These are phyloP conservation scores for Cyclostephanos invisitatus DNA, from an alignment of 108 stramenopile species.

Conservation along the genomic window DNA sequence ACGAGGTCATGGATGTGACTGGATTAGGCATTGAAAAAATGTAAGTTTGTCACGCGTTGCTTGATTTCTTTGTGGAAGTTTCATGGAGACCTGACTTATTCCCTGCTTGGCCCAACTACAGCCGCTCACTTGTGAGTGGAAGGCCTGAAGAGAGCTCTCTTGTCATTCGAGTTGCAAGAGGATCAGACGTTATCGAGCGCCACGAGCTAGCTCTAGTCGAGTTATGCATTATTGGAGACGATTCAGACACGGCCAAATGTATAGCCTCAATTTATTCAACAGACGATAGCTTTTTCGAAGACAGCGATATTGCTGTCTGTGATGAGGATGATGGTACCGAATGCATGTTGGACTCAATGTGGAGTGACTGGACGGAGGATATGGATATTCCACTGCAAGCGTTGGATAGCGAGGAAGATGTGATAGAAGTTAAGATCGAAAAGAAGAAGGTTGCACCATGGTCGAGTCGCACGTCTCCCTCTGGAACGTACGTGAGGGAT, in stretches of 20 bases:
- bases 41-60: constrained; percentile 36
- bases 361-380: constrained; percentile 62
- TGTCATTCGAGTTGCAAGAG: constrained; percentile 49
- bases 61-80: constrained; percentile 1
- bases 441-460: constrained; percentile 67
- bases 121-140: constrained; percentile 52
- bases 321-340: constrained; percentile 54
- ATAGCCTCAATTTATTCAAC: constrained; percentile 31
- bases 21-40: constrained; percentile 57
- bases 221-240: constrained; percentile 56
- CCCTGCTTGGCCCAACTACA: constrained; percentile 4
- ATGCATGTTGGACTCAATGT: constrained; percentile 58
- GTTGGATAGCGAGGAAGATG: constrained; percentile 15
- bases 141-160: constrained; percentile 52
- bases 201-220: constrained; percentile 75
- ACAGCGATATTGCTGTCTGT: constrained; percentile 32
- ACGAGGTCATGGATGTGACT: constrained; percentile 45
- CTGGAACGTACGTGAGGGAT: constrained; percentile 80
- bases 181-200: constrained; percentile 59
- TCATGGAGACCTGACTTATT: constrained; percentile 3
- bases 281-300: constrained; percentile 26
- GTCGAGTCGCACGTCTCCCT: constrained; percentile 71
- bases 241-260: constrained; percentile 31
- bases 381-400: constrained; percentile 41
- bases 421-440: constrained; percentile 24